Conservation (phyloP, 2,329 filamentous ascomycete genomes). For the Monosporascus sp. region DNA sequence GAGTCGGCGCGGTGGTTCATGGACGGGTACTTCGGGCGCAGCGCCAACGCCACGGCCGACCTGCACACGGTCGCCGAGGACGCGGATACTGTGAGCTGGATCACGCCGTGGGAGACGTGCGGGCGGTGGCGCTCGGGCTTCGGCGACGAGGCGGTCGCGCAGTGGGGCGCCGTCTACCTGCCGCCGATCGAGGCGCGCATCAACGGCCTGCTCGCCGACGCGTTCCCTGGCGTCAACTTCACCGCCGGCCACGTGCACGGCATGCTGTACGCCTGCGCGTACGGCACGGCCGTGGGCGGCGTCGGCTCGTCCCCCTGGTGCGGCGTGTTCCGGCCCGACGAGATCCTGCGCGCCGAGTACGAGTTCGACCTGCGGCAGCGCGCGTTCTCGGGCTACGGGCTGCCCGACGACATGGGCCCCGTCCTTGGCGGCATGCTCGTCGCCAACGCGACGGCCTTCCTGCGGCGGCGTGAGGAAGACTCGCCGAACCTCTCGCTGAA, state of each 20-base stretch:
- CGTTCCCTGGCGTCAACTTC: slow-evolving; percentile 13
- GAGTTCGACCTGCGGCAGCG: slow-evolving; percentile 19
- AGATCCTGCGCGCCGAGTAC: slow-evolving; percentile 16
- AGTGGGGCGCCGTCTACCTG: slow-evolving; percentile 15
- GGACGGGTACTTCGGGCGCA: slow-evolving; percentile 16
- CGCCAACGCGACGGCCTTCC: slow-evolving; percentile 14
- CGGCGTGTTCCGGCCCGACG: slow-evolving; percentile 11
- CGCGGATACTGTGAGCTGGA: slow-evolving; percentile 15
- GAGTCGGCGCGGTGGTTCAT: slow-evolving; percentile 18
- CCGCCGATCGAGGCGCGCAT: slow-evolving; percentile 14
- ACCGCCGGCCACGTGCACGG: slow-evolving; percentile 12
- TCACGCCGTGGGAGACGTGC: slow-evolving; percentile 17
- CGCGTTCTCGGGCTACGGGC: slow-evolving; percentile 17
- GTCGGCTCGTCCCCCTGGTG: slow-evolving; percentile 16
- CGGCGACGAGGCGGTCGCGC: slow-evolving; percentile 3
- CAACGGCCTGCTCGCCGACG: slow-evolving; percentile 7
- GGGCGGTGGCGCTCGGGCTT: slow-evolving; percentile 8
- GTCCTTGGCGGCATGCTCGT: slow-evolving; percentile 16
- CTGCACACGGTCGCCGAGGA: slow-evolving; percentile 8
- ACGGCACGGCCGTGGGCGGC: slow-evolving; percentile 15
- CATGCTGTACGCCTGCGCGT: slow-evolving; percentile 19
- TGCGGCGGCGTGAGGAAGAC: slow-evolving; percentile 2
- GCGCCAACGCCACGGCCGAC: slow-evolving; percentile 9
- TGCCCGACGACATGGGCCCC: slow-evolving; percentile 15
- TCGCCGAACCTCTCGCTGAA: slow-evolving; percentile 12